A percentile compares a stretch with the other conserved stretches of the same genome.
Evolutionary conservation across 768 basidiomycete species (phyloP).

Genomic region (Butyriboletus loyo): DNA sequence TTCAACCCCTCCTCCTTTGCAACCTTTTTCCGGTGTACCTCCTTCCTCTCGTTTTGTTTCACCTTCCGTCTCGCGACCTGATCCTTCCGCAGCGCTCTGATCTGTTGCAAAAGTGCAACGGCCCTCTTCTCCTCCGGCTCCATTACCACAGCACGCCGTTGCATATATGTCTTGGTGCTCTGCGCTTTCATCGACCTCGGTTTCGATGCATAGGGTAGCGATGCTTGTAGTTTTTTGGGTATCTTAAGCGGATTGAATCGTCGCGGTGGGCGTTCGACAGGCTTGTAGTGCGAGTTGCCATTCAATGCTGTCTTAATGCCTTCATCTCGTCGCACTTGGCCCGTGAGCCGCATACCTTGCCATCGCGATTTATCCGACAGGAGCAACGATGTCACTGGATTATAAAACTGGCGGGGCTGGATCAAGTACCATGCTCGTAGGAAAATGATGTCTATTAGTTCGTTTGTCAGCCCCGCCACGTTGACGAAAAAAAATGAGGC

Average conservation of each 20-base stretch:
- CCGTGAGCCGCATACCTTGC: conserved; percentile 95
- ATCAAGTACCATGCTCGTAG: conserved; percentile 96
- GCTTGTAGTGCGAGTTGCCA: conserved; percentile 86
- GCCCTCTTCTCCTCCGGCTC: conserved; percentile 95
- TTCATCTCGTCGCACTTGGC: conserved; percentile 85
- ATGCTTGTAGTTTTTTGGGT: conserved; percentile 85
- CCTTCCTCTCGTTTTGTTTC: conserved; percentile 82
- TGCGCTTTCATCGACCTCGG: conserved; percentile 81
- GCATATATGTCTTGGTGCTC: conserved; percentile 76
- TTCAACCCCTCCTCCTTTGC: conserved; percentile 65
- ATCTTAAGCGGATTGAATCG: conserved; percentile 91
- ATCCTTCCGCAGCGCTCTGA: conserved; percentile 87
- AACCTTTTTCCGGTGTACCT: conserved; percentile 64
- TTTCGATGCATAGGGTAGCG: conserved; percentile 90
- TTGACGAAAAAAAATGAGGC: conserved; percentile 28
- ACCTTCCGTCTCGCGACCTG: conserved; percentile 74
- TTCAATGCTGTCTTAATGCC: conserved; percentile 77
- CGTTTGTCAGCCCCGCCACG: background rate
- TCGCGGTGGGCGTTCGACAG: conserved; percentile 71
- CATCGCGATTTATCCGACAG: conserved; percentile 79
- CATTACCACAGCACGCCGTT: conserved; percentile 92
- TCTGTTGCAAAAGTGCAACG: conserved; percentile 87
- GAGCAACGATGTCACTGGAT: conserved; percentile 89
- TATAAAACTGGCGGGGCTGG: conserved; percentile 93
- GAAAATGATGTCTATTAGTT: conserved; percentile 79